Evolutionary conservation across 768 basidiomycete species (phyloP).

Genomic region (Sporobolomyces phaffii): DNA sequence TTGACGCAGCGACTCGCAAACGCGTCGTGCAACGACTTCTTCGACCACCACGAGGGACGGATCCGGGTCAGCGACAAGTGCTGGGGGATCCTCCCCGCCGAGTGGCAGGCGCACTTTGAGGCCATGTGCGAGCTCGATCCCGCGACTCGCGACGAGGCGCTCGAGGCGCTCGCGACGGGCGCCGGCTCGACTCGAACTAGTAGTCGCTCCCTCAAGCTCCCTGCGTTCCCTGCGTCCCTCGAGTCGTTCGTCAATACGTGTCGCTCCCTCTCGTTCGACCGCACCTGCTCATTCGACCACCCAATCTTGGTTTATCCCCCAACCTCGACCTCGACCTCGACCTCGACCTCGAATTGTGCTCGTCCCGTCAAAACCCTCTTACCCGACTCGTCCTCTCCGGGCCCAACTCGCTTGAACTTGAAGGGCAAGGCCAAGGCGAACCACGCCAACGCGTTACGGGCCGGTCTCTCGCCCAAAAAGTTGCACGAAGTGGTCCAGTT

Average conservation of each 20-base stretch:
- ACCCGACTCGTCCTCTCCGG: neutral
- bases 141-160: neutral
- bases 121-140: neutral
- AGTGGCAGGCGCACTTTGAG: slow-evolving; percentile 17
- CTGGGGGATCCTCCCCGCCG: slow-evolving; percentile 14
- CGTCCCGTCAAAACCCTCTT: too few relatives aligned
- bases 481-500: slow-evolving; percentile 25
- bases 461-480: slow-evolving; percentile 27
- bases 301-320: slow-evolving; percentile 25
- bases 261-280: slow-evolving; percentile 18
- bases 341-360: neutral
- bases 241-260: slow-evolving; percentile 2
- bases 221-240: neutral
- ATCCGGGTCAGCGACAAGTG: neutral
- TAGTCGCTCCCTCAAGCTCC: too few relatives aligned
- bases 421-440: neutral
- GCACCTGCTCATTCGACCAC: slow-evolving; percentile 13
- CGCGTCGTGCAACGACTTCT: slow-evolving; percentile 25
- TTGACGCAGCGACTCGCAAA: neutral
- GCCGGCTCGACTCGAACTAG: too few relatives aligned
- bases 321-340: neutral
- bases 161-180: neutral
- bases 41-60: neutral
- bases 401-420: neutral
- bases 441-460: slow-evolving; percentile 4